These are phyloP conservation scores for Lasiodiplodia citricola DNA, from an alignment of 2,329 filamentous ascomycete genomes.

Conservation along the genomic window DNA sequence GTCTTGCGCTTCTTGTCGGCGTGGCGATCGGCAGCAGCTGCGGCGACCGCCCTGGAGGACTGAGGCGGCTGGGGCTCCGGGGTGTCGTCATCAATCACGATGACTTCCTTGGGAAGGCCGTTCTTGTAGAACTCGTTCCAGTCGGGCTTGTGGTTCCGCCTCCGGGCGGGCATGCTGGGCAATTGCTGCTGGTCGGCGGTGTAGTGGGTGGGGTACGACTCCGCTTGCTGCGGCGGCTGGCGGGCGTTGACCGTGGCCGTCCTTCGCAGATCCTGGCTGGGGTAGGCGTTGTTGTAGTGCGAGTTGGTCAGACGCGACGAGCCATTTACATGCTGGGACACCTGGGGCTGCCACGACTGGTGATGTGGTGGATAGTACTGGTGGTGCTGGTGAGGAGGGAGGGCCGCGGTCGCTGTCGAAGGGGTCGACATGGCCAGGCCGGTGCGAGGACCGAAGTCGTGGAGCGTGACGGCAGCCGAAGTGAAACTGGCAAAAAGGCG, in stretches of 20 bases:
- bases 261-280: constrained; percentile 30
- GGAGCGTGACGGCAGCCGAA: constrained; percentile 18
- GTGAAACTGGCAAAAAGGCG: constrained; percentile 11
- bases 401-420: constrained; percentile 50
- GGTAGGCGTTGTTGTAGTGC: constrained; percentile 33
- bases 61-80: constrained; percentile 36
- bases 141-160: constrained; percentile 41
- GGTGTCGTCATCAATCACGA: constrained; percentile 58
- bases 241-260: constrained; percentile 30
- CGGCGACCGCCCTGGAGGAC: constrained; percentile 33
- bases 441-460: constrained; percentile 25
- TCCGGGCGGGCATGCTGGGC: constrained; percentile 22
- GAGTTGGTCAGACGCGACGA: constrained; percentile 29
- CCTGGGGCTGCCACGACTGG: constrained; percentile 28
- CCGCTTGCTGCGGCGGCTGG: constrained; percentile 11
- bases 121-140: constrained; percentile 52
- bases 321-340: constrained; percentile 29
- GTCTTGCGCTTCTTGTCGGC: constrained; percentile 78
- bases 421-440: constrained; percentile 48
- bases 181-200: constrained; percentile 17
- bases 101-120: constrained; percentile 56
- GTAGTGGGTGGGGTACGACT: constrained; percentile 22
- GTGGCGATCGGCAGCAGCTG: constrained; percentile 56
- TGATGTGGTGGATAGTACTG: constrained; percentile 33
- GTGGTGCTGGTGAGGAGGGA: constrained; percentile 32